These are phyloP conservation scores for Colletotrichum echinochloae DNA, from an alignment of 2,329 filamentous ascomycete species.

Conservation along the genomic window DNA sequence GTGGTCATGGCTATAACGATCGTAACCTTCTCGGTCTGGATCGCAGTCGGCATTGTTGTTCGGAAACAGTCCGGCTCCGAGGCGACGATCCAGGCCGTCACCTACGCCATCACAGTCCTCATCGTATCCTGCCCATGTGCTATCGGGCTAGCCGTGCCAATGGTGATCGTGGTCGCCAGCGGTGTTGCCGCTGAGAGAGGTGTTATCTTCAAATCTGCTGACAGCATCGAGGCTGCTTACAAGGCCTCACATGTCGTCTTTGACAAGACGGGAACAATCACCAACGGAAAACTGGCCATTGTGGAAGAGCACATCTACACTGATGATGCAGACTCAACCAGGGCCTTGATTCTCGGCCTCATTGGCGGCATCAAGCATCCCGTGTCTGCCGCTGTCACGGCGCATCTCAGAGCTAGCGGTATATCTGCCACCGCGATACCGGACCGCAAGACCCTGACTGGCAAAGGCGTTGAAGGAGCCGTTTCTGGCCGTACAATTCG, in stretches of 20 bases:
- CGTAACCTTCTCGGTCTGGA: conserved; percentile 73
- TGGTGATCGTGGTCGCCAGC: conserved; percentile 79
- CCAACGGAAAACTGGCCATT: conserved; percentile 65
- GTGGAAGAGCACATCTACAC: conserved; percentile 50
- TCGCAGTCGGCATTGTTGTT: conserved; percentile 65
- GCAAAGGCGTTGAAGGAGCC: conserved; percentile 59
- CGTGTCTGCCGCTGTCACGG: conserved; percentile 61
- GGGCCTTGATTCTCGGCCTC: conserved; percentile 42
- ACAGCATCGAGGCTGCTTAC: conserved; percentile 71
- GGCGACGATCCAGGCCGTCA: conserved; percentile 71
- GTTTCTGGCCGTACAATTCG: conserved; percentile 48
- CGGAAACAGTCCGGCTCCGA: conserved; percentile 56
- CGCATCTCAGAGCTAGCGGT: conserved; percentile 51
- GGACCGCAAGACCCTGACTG: conserved; percentile 54
- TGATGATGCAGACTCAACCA: conserved; percentile 10
- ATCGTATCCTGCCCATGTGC: conserved; percentile 85
- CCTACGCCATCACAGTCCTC: conserved; percentile 78
- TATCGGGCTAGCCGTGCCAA: conserved; percentile 79
- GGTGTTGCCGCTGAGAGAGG: conserved; percentile 74
- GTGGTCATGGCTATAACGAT: conserved; percentile 69
- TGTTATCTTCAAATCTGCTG: conserved; percentile 76
- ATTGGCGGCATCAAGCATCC: conserved; percentile 61
- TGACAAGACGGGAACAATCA: conserved; percentile 85
- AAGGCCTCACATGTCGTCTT: conserved; percentile 77
- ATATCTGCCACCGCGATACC: conserved; percentile 42